A percentile compares a stretch with the other conserved stretches of the same genome.
Conservation (phyloP, 2,329 filamentous ascomycete species). For the Diaporthe sp. region DNA sequence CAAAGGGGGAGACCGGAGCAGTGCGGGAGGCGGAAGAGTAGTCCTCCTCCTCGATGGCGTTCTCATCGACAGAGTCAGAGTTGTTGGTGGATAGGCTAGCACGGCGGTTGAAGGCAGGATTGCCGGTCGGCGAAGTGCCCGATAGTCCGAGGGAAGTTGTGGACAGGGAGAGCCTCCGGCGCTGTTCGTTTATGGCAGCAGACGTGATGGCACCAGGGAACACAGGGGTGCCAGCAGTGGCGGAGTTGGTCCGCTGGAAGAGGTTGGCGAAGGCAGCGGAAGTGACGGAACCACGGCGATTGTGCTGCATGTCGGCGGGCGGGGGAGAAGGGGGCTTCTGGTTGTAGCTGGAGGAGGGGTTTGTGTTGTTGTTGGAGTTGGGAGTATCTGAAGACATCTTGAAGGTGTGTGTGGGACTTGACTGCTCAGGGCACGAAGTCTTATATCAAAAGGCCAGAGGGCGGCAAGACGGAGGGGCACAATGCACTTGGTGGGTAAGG, state of each 20-base stretch:
- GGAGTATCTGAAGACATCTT: conserved; percentile 50
- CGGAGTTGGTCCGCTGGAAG: conserved; percentile 69
- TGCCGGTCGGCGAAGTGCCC: conserved; percentile 74
- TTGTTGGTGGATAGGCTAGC: conserved; percentile 78
- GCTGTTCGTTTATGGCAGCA: conserved; percentile 66
- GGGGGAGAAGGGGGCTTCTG: conserved; percentile 48
- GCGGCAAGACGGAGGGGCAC: not conserved
- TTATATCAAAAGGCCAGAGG: conserved; percentile 27
- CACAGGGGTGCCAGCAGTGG: conserved; percentile 56
- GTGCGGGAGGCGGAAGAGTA: conserved; percentile 65
- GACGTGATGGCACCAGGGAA: conserved; percentile 61
- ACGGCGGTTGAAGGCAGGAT: conserved; percentile 67
- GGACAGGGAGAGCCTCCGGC: conserved; percentile 81
- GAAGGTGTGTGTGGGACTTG: conserved; percentile 23
- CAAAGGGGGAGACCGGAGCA: conserved; percentile 80
- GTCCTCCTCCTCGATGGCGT: conserved; percentile 78
- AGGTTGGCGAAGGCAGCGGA: conserved; percentile 70
- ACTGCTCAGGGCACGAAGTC: conserved; percentile 15
- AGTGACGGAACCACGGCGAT: conserved; percentile 70
- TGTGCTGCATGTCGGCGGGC: conserved; percentile 50
- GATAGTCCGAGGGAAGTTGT: conserved; percentile 71
- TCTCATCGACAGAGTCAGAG: conserved; percentile 78
- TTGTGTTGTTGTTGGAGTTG: conserved; percentile 46
- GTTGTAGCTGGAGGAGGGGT: conserved; percentile 45
- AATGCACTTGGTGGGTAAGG: conserved; percentile 21